Evolutionary conservation across 139 green algal genomes (phyloP).

Genomic region (Volvox africanus): DNA sequence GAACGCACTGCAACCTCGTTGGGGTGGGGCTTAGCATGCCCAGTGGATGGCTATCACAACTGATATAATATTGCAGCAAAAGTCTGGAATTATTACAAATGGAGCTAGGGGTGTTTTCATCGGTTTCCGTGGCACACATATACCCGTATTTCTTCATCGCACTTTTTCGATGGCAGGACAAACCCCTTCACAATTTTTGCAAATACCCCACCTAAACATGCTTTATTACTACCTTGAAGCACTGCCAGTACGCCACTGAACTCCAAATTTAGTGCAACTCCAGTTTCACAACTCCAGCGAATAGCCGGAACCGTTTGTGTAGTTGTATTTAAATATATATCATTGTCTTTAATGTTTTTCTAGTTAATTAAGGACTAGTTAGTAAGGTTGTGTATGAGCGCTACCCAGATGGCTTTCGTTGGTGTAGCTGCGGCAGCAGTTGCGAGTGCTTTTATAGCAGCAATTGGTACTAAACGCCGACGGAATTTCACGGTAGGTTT

Average conservation of each 20-base stretch:
- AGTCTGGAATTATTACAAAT: too few species aligned
- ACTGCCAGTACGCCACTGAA: not conserved
- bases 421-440: constrained; percentile 7
- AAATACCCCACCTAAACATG: not conserved
- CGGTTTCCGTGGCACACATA: not conserved
- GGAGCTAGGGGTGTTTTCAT: too few species aligned
- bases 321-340: not conserved
- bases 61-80: too few species aligned
- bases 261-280: not conserved
- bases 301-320: too few species aligned
- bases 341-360: not conserved
- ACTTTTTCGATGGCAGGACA: not conserved
- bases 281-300: not conserved
- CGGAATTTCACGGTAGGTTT: not conserved
- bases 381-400: not conserved
- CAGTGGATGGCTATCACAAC: too few species aligned
- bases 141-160: not conserved
- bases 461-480: not conserved
- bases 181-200: not conserved
- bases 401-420: constrained; percentile 33
- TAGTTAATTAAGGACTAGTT: not conserved
- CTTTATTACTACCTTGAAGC: not conserved
- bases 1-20: not conserved
- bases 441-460: not conserved
- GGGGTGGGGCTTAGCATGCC: too few species aligned